Evolutionary conservation across 139 green algal genomes (phyloP).

Genomic region (Tetraselmis striata): DNA sequence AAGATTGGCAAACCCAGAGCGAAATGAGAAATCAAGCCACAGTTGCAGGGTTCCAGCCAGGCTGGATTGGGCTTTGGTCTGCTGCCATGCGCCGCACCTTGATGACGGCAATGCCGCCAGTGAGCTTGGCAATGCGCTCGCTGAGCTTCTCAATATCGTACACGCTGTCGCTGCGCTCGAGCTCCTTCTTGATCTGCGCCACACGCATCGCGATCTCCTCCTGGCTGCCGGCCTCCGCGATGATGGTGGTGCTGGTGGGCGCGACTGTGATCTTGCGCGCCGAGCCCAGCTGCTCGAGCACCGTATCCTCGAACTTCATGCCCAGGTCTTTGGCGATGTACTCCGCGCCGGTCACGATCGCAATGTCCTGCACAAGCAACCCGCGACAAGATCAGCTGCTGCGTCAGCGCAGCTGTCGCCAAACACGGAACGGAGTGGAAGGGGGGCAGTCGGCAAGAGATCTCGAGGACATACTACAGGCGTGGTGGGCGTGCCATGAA

Average conservation of each 20-base stretch:
- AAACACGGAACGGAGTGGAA: background rate
- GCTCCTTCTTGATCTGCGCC: slow-evolving; percentile 28
- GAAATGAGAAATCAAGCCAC: no score
- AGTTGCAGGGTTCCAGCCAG: no score
- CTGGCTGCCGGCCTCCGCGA: slow-evolving; percentile 41
- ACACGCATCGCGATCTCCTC: slow-evolving; percentile 51
- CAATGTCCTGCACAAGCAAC: slow-evolving; percentile 53
- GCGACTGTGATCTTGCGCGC: slow-evolving; percentile 44
- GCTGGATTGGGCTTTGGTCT: no score
- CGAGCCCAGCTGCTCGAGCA: slow-evolving; percentile 38
- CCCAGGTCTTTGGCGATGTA: slow-evolving; percentile 93
- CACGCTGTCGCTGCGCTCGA: slow-evolving; percentile 37
- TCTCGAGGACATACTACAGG: no score
- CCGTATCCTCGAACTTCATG: slow-evolving; percentile 42
- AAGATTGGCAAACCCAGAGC: no score
- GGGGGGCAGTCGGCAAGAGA: no score
- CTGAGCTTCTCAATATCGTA: slow-evolving; percentile 60
- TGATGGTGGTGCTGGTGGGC: slow-evolving; percentile 43
- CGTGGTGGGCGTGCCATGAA: no score
- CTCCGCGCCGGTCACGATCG: slow-evolving; percentile 81
- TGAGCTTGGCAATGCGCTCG: slow-evolving; percentile 58
- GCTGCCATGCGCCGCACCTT: slow-evolving; percentile 57
- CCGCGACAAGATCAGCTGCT: no score
- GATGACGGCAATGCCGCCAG: slow-evolving; percentile 56
- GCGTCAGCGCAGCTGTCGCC: no score